Evolutionary conservation across 192 early-diverging fungal species (phyloP), one percentile per base, ranked within the genome.

Genomic region (Gryganskiella cystojenkinii): DNA sequence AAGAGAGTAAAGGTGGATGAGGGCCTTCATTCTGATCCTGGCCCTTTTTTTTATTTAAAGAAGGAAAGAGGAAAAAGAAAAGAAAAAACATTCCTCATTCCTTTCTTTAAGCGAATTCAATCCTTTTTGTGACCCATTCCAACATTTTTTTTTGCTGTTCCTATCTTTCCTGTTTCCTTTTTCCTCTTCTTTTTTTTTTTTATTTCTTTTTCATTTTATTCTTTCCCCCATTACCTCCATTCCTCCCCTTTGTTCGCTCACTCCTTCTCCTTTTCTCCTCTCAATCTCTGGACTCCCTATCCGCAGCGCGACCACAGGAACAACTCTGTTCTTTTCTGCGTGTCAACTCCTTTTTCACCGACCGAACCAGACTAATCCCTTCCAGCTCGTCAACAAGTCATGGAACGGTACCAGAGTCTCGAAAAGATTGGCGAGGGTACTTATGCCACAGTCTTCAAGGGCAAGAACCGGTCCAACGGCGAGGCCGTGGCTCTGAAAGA

Each of bases 341-440:
- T n/a, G 37, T 40, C 37, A 40, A 40, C 37, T 13, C 55, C 4
- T 34, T 27, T 51, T 3, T n/a, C 17, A 3, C 30, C 2, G 31
- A 22, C 31, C 9, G 27, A 56, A 24, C 37, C 10, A 27, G 0
- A 50, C 5, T 50, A 57, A 42, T 42, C 20, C 22, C 24, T 28
- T 45, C 8, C 44, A 44, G 4, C 42, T 20, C 27, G 25, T 25
- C 22, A 64, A n/a, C 3, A 33, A 15, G 22, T 27, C 25, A 73
- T 73, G 71, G 71, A 73, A 14, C 80, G 85, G 31, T 93, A 93
- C 83, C 83, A 90, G 64, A 82, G 92, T 78, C 86, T 94, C 43
- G 96, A 98, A 82, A 96, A 97, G 76, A 89, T 99, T 67, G 97
- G 97, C 25, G 97, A 99, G 81, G 97, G 97, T 56, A 99, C 97